These are phyloP conservation scores for Agaricus blazei DNA, from an alignment of 768 basidiomycete species.

Conservation along the genomic window DNA sequence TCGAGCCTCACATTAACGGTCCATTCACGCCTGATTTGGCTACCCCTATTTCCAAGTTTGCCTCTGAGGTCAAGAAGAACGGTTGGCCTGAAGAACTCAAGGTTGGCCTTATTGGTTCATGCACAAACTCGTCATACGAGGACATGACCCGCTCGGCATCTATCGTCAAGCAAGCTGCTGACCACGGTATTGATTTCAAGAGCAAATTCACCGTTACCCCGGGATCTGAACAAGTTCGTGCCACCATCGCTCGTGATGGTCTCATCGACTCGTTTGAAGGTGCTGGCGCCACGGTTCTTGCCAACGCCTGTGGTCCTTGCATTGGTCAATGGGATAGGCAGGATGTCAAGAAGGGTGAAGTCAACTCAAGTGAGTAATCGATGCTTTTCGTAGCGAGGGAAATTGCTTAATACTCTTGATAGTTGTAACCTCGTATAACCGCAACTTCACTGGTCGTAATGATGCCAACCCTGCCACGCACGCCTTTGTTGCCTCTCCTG, in stretches of 20 bases:
- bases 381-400: background rate
- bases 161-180: conserved; percentile 84
- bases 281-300: conserved; percentile 89
- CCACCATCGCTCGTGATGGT: conserved; percentile 96
- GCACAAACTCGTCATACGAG: conserved; percentile 99
- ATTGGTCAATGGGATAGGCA: conserved; percentile 99
- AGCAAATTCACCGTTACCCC: conserved; percentile 98
- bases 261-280: conserved; percentile 83
- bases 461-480: conserved; percentile 99
- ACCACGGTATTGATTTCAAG: conserved; percentile 84
- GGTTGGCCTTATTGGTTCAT: conserved; percentile 97
- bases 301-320: conserved; percentile 98
- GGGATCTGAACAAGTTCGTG: conserved; percentile 96
- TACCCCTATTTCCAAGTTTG: conserved; percentile 96
- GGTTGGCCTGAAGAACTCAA: conserved; percentile 95
- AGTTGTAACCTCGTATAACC: conserved; percentile 99
- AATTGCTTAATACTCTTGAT: conserved; percentile 6
- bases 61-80: conserved; percentile 87
- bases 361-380: conserved; percentile 79
- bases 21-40: conserved; percentile 99
- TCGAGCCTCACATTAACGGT: conserved; percentile 99
- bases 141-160: conserved; percentile 98
- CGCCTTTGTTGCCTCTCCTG: conserved; percentile 90
- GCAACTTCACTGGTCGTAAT: conserved; percentile 99
- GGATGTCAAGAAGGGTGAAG: conserved; percentile 95